phyloP scores from a whole-genome alignment of 176 grass and related monocot genomes.

The Themeda triandra region DNA sequence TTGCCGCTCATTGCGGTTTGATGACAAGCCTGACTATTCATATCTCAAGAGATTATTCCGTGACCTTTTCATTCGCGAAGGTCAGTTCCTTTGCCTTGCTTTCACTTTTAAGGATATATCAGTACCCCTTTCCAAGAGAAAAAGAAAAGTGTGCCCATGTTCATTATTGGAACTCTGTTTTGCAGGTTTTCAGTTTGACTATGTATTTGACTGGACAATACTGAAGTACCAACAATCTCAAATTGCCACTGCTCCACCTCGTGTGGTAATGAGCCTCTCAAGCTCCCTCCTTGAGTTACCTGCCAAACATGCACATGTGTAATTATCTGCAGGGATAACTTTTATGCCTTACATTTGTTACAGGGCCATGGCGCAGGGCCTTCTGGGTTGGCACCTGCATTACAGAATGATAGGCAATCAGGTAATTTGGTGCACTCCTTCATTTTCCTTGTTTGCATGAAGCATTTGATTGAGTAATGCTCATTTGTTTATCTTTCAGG shows the following conservation, averaged over 20 bases:
- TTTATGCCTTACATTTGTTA: slow-evolving; percentile 17
- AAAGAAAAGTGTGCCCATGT: neutral
- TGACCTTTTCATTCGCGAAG: slow-evolving; percentile 97
- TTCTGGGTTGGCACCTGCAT: slow-evolving; percentile 62
- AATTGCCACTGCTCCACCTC: slow-evolving; percentile 77
- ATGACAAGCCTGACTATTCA: slow-evolving; percentile 96
- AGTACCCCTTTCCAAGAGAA: neutral
- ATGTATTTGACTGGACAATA: slow-evolving; percentile 99
- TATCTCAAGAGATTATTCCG: slow-evolving; percentile 94
- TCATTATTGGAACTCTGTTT: slow-evolving; percentile 25
- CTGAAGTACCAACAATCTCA: slow-evolving; percentile 97
- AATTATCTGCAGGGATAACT: slow-evolving; percentile 2
- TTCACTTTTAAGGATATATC: neutral
- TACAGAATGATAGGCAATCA: slow-evolving; percentile 78
- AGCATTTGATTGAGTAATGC: neutral
- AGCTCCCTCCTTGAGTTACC: neutral
- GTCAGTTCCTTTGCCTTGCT: slow-evolving; percentile 35
- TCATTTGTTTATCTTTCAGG: slow-evolving; percentile 50
- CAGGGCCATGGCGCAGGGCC: slow-evolving; percentile 76
- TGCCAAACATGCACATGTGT: neutral
- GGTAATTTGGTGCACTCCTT: slow-evolving; percentile 37
- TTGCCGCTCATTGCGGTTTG: slow-evolving; percentile 83
- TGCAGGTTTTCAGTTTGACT: slow-evolving; percentile 99
- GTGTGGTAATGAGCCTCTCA: slow-evolving; percentile 45
- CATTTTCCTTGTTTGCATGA: neutral